Percentiles rank a stretch among this genome's conserved stretches.
phyloP scores from a whole-genome alignment of 495 filamentous ascomycete genomes.

The Ramalina peruviana region DNA sequence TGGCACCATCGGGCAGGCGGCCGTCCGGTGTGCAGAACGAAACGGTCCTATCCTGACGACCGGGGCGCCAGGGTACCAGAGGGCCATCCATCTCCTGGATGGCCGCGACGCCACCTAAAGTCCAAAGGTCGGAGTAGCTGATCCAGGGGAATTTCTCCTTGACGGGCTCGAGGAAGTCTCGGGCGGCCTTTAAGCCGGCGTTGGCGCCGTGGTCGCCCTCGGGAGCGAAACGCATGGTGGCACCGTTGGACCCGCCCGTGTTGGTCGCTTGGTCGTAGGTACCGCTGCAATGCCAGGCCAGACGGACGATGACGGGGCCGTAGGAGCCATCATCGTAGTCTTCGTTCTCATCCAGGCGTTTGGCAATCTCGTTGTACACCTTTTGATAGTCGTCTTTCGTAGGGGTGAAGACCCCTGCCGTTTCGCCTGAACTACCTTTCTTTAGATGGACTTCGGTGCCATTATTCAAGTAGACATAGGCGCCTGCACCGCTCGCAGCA shows the following conservation, averaged over 20 bases:
- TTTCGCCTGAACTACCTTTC: constrained; percentile 23
- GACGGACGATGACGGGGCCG: constrained; percentile 72
- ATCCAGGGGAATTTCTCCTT: constrained; percentile 93
- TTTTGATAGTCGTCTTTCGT: constrained; percentile 85
- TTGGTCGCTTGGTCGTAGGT: constrained; percentile 80
- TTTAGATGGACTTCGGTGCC: constrained; percentile 6
- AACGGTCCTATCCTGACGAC: constrained; percentile 71
- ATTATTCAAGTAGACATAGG: constrained; percentile 50
- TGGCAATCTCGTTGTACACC: constrained; percentile 82
- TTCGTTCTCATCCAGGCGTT: constrained; percentile 67
- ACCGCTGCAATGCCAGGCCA: constrained; percentile 79
- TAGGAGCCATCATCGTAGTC: constrained; percentile 97
- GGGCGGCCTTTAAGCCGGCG: constrained; percentile 73
- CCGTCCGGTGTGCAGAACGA: constrained; percentile 86
- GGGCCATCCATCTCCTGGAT: constrained; percentile 95
- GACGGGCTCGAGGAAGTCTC: constrained; percentile 84
- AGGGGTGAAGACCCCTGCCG: constrained; percentile 49
- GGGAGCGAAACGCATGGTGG: constrained; percentile 93
- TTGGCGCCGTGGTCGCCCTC: constrained; percentile 91
- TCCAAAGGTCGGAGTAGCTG: constrained; percentile 92
- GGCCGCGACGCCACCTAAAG: constrained; percentile 68
- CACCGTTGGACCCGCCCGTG: constrained; percentile 90
- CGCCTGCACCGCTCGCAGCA: constrained; percentile 50
- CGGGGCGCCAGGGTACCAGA: constrained; percentile 76
- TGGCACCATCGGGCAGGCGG: constrained; percentile 77